Base-by-base conservation (phyloP, 1,284 basidiomycete genomes). In the Rhodotorula sp. region DNA sequence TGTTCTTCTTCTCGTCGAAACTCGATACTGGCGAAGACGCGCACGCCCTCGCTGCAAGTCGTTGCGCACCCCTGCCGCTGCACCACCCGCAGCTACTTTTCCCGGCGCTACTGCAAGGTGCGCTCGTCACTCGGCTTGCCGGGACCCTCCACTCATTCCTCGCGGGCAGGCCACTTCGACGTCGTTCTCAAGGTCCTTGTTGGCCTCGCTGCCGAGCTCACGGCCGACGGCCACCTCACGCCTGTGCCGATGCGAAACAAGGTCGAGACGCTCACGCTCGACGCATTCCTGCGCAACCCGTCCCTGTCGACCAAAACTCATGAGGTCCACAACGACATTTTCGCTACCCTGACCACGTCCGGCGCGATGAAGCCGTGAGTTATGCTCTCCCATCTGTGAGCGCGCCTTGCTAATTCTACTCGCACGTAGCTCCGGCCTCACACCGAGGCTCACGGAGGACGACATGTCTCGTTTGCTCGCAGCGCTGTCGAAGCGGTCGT, bases 41-140 rank as follows among this genome's bases (percentile, higher is more conserved):
- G 1, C 61, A 72, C 61, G 84, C 87, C 71, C 42, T 65, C 4
- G 68, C 67, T 0, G 58, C 57, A 7, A 45, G 49, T 16, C 34
- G 42, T 1, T 21, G 93, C 80, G 92, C 91, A 0, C 92, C 93
- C 2, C 82, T 97, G 57, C 86, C 88, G 45, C 91, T 96, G 80
- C 93, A 91, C 80, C 91, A 96, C 81, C 93, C 93, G 4, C 92
- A 94, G 77, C 90, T 95, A 85, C 81, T 97, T 19, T 83, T 92
- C n/a, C 94, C 96, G 78, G 93, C 91, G 78, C 83, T 97, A 55
- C 82, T 95, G 19, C 95, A 93, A 92, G 89, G 93, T 94, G 75
- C 72, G 87, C 74, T n/a, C 23, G 27, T 48, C 50, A 41, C 34
- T 53, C 64, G 66, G 49, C 63, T 16, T 25, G 27, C n/a, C 10